Evolutionary conservation across 2,329 filamentous ascomycete genomes (phyloP).

Genomic region (Aspergillus sp.): DNA sequence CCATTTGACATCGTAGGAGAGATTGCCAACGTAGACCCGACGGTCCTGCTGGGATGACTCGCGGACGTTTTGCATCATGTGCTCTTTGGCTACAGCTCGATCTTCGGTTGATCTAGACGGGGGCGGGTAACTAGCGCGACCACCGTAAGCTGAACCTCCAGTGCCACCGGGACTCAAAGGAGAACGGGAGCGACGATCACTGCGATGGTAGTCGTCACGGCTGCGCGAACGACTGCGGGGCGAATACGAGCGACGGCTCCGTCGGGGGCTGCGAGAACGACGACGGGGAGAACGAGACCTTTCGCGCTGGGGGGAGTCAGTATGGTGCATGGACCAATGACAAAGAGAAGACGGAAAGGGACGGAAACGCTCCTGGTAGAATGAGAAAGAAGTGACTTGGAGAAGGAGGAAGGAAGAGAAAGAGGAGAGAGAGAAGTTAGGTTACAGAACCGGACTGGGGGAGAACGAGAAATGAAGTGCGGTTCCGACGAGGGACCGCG

Average conservation of each 20-base stretch:
- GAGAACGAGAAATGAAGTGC: neutral
- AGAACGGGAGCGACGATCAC: slow-evolving; percentile 69
- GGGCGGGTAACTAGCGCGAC: slow-evolving; percentile 54
- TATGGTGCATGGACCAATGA: slow-evolving; percentile 18
- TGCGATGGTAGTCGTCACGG: slow-evolving; percentile 68
- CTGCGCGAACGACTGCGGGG: slow-evolving; percentile 71
- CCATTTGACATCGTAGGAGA: slow-evolving; percentile 99
- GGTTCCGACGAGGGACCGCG: slow-evolving; percentile 1
- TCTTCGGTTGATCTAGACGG: slow-evolving; percentile 69
- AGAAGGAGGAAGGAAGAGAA: slow-evolving; percentile 3
- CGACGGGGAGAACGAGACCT: slow-evolving; percentile 57
- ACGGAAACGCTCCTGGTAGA: neutral
- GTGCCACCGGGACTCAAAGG: slow-evolving; percentile 78
- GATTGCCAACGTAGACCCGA: slow-evolving; percentile 97
- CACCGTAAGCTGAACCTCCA: slow-evolving; percentile 50
- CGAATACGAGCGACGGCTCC: slow-evolving; percentile 68
- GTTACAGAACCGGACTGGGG: neutral
- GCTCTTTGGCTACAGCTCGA: slow-evolving; percentile 71
- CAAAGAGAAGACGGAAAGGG: slow-evolving; percentile 8
- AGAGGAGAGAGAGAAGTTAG: slow-evolving; percentile 2
- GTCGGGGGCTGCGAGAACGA: slow-evolving; percentile 74
- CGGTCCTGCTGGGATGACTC: slow-evolving; percentile 97
- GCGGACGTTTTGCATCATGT: slow-evolving; percentile 91
- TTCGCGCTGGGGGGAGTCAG: slow-evolving; percentile 59
- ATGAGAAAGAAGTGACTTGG: neutral